A percentile compares a stretch with the other conserved stretches of the same genome.
Conservation (phyloP, 306 rosid genomes). For the Cucumis sativus region Cucumber_9930_V3 NC_026655.2:5548501-5549000, state of each 20-base stretch:
- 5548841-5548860: not conserved
- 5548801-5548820: not conserved
- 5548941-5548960: constrained; percentile 99
- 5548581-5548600: not conserved
- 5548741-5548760: not conserved
- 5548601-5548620: not conserved
- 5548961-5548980: constrained; percentile 95
- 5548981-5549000: constrained; percentile 88
- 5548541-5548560: not conserved
- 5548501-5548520: not conserved
- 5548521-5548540: not conserved
- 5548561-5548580: not conserved
- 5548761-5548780: not conserved
- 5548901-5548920: not conserved
- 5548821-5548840: not conserved
- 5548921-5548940: constrained; percentile 14
- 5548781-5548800: not conserved
- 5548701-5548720: not conserved
- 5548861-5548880: not conserved
- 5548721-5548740: not conserved
- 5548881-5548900: not conserved
- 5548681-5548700: not conserved
- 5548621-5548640: not conserved
- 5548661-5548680: not conserved
- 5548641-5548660: not conserved